Base-by-base conservation (phyloP, 2,329 filamentous ascomycete genomes). In the Cladosporium sp. region DNA sequence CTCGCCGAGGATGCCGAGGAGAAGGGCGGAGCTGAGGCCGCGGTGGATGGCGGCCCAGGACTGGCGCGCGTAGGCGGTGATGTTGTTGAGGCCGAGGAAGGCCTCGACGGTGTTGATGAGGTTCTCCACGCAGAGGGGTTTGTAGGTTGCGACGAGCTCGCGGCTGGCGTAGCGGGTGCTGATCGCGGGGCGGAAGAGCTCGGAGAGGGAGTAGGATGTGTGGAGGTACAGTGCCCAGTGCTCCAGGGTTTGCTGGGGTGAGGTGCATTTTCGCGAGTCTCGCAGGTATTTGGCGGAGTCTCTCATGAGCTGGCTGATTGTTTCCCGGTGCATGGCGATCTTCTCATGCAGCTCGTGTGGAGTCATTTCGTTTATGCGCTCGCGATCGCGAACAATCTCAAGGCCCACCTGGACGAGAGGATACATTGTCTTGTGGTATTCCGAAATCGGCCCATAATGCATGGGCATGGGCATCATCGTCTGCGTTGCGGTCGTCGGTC, bases 141-240 rank as follows among this genome's bases (percentile, higher is more conserved):
- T 75, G 62, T 83, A 73, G 9, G 66, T 76, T 61, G 66, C 72
- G 56, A 65, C 70, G 38, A 74, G 64, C 41, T 75, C 74, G 13
- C 66, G 65, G 37, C 76, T 73, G 8, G 70, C 71, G 40, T 43
- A 31, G 41, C 72, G 69, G 9, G 77, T 73, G 60, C 79, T 82
- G 60, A 84, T 74, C 19, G 80, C 78, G 33, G 81, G 80, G 32
- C 81, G 75, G 61, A 79, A 83, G 32, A 84, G 75, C 66, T 84
- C 81, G 4, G 81, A 83, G 18, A 77, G 77, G 54, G 82, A 77
- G 64, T 84, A 84, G 7, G 79, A 82, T 16, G 78, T 77, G 62
- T 84, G 81, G 3, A 84, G 68, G 60, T 82, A 82, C 4, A 84
- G 63, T 0, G 78, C 79, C 66, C 81, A 79, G 55, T 82, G 77